These are phyloP conservation scores for Heliamphora pulchella DNA, from an alignment of 179 eudicot species.

Conservation along the genomic window DNA sequence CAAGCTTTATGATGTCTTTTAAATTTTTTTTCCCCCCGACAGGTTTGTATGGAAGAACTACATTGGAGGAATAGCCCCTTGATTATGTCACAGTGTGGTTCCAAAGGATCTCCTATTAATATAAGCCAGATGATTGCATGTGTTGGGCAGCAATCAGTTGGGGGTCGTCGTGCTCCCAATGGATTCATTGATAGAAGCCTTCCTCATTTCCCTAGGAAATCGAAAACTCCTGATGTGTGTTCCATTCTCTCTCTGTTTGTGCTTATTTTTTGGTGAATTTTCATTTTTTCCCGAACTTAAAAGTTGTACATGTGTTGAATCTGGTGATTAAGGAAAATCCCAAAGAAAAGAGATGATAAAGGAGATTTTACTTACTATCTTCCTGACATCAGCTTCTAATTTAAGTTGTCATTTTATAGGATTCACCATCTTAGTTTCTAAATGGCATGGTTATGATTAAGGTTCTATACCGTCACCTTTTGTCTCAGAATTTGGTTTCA, in stretches of 20 bases:
- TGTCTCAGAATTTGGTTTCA: background rate
- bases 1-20: background rate
- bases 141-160: slow-evolving; percentile 98
- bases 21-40: slow-evolving; percentile 3
- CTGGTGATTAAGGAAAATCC: background rate
- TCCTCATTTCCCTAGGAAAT: slow-evolving; percentile 77
- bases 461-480: background rate
- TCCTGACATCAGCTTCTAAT: background rate
- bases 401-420: too few species aligned
- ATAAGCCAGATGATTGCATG: slow-evolving; percentile 98
- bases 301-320: background rate
- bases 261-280: background rate
- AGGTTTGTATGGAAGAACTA: slow-evolving; percentile 74
- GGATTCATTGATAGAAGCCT: slow-evolving; percentile 87
- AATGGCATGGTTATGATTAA: background rate
- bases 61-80: slow-evolving; percentile 95
- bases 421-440: too few species aligned
- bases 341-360: background rate
- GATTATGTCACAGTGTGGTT: slow-evolving; percentile 97
- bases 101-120: slow-evolving; percentile 93
- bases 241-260: slow-evolving; percentile 4
- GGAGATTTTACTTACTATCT: background rate
- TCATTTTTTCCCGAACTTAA: background rate
- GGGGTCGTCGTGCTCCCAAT: slow-evolving; percentile 90
- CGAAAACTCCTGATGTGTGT: slow-evolving; percentile 67